phyloP scores from a whole-genome alignment of 768 basidiomycete species.

The Cubamyces sp. region DNA sequence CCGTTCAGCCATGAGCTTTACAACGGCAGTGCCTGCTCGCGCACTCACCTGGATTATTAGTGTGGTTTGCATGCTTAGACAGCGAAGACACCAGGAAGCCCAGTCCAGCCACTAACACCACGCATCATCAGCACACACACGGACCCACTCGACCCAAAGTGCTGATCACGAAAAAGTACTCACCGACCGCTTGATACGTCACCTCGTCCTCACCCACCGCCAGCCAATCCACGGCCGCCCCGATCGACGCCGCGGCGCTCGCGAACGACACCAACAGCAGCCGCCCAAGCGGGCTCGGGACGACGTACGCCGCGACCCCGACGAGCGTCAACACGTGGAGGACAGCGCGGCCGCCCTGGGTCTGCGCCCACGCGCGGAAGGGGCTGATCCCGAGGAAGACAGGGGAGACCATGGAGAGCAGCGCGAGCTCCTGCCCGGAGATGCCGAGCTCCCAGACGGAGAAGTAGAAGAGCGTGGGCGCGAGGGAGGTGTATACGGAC shows the following conservation, averaged over 20 bases:
- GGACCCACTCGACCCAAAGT: not conserved
- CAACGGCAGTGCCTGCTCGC: not conserved
- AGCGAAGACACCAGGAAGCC: constrained; percentile 71
- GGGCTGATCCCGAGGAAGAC: constrained; percentile 54
- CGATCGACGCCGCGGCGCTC: constrained; percentile 52
- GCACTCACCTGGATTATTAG: constrained; percentile 74
- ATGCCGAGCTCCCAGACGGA: constrained; percentile 90
- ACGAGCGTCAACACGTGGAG: constrained; percentile 54
- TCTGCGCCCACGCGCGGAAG: constrained; percentile 49
- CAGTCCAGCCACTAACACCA: constrained; percentile 55
- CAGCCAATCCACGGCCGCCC: constrained; percentile 59
- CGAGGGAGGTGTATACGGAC: constrained; percentile 80
- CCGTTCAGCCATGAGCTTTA: not conserved
- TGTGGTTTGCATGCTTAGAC: constrained; percentile 77
- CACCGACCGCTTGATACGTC: constrained; percentile 53
- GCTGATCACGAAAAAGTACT: constrained; percentile 30
- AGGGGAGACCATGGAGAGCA: constrained; percentile 74
- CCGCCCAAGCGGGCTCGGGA: constrained; percentile 55
- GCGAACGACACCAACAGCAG: constrained; percentile 61
- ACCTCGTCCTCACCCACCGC: constrained; percentile 37
- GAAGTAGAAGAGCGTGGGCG: constrained; percentile 87
- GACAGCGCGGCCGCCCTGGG: constrained; percentile 51
- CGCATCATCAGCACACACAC: not conserved
- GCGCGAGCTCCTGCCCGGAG: constrained; percentile 78
- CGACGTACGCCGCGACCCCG: constrained; percentile 56